Conservation (phyloP, 768 basidiomycete species). For the Auricularia sp. region DNA sequence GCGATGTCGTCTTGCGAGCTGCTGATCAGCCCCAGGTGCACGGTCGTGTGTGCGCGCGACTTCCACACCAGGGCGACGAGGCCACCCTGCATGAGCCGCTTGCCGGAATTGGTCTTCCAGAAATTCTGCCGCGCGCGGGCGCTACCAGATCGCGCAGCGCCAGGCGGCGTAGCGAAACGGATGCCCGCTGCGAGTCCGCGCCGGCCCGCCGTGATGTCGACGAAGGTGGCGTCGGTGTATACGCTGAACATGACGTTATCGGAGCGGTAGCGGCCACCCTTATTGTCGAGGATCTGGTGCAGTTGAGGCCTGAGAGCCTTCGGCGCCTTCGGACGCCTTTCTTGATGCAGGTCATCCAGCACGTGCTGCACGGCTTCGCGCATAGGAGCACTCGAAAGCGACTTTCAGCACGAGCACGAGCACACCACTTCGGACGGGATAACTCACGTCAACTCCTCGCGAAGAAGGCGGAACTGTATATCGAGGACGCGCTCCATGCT, state of each 20-base stretch:
- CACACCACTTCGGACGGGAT: too few species aligned
- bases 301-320: slow-evolving; percentile 27
- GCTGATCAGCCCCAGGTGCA: slow-evolving; percentile 45
- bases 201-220: slow-evolving; percentile 35
- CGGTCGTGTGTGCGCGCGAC: slow-evolving; percentile 14
- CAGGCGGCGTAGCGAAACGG: slow-evolving; percentile 43
- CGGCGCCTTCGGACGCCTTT: neutral
- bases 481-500: slow-evolving; percentile 62
- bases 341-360: slow-evolving; percentile 29
- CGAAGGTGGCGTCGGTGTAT: slow-evolving; percentile 44
- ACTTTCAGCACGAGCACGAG: too few species aligned
- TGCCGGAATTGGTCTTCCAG: slow-evolving; percentile 53
- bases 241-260: slow-evolving; percentile 52
- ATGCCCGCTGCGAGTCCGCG: slow-evolving; percentile 42
- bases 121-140: slow-evolving; percentile 33
- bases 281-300: slow-evolving; percentile 33
- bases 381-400: slow-evolving; percentile 32
- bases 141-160: slow-evolving; percentile 35
- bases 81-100: slow-evolving; percentile 49
- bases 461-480: slow-evolving; percentile 61
- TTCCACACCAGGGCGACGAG: slow-evolving; percentile 48
- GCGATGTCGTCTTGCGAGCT: slow-evolving; percentile 35
- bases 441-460: slow-evolving; percentile 59
- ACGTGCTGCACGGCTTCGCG: slow-evolving; percentile 41
- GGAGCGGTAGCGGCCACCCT: slow-evolving; percentile 51